Conservation (phyloP, 164 flowering plant species). For the Sedum album region DNA sequence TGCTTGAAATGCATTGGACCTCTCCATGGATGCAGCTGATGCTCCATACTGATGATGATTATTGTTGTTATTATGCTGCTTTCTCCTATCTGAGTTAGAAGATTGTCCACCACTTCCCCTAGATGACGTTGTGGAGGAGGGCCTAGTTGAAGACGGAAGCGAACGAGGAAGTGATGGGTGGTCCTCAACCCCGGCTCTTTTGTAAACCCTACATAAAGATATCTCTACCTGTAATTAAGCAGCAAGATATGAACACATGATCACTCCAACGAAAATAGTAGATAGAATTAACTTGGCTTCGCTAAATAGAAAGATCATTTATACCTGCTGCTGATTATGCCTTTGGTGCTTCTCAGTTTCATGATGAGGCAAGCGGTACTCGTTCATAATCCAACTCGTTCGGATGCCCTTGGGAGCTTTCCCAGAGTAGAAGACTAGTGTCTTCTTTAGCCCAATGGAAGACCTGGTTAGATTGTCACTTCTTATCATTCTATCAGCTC, state of each 20-base stretch:
- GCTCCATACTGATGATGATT: slow-evolving; percentile 6
- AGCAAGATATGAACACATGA: neutral
- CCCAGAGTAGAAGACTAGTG: slow-evolving; percentile 97
- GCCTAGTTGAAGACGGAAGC: slow-evolving; percentile 17
- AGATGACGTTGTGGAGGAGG: slow-evolving; percentile 10
- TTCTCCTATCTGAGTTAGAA: slow-evolving; percentile 14
- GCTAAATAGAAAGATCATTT: neutral
- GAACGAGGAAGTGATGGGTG: slow-evolving; percentile 59
- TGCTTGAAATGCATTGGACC: slow-evolving; percentile 15
- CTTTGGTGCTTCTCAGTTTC: slow-evolving; percentile 75
- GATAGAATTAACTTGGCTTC: neutral
- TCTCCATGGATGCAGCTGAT: slow-evolving; percentile 8
- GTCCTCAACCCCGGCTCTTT: slow-evolving; percentile 84
- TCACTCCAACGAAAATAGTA: neutral
- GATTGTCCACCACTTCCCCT: slow-evolving; percentile 24
- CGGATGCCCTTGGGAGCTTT: slow-evolving; percentile 95
- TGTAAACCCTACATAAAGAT: slow-evolving; percentile 88
- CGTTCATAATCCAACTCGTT: slow-evolving; percentile 97
- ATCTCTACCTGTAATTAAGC: slow-evolving; percentile 58
- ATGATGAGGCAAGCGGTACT: slow-evolving; percentile 86
- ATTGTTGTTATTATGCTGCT: neutral
- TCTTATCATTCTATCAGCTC: slow-evolving; percentile 89
- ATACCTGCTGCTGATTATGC: slow-evolving; percentile 26
- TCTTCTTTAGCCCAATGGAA: slow-evolving; percentile 91
- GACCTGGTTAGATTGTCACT: slow-evolving; percentile 29